Evolutionary conservation across 2,329 filamentous ascomycete genomes (phyloP), one percentile per base, ranked within the genome.

Genomic region (Daldinia eschscholtzii): DNA sequence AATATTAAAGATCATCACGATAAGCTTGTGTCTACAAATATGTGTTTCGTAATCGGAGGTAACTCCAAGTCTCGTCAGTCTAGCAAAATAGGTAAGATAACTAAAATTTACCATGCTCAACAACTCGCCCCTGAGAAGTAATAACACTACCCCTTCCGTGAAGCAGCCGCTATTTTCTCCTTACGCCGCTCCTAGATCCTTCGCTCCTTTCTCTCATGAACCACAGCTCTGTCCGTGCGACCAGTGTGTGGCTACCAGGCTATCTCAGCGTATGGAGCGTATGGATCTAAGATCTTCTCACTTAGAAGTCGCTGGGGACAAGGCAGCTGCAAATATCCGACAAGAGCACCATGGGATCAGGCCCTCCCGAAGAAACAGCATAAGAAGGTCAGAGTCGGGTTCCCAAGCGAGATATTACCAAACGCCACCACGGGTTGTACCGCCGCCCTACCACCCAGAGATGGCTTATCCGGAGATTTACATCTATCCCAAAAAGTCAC

Each of bases 401-500:
- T 13, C 41, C 1, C 57, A 26, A 35, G 26, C 48, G 20, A 46
- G 20, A 44, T 7, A 28, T 18, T 42, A 56, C 46, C 46, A 28
- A 37, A 6, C n/a, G 15, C 26, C 42, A 30, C 67, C 30, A 15
- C 15, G 18, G 10, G 42, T 35, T 33, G 9, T n/a, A 28, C 23
- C 53, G 1, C 30, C 10, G 13, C 42, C 50, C 13, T 56, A 50
- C 9, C 35, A 20, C 4, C 30, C 55, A 9, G 56, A 23, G 10
- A 69, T 64, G 57, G 28, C 33, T 12, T 65, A 59, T 37, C 60
- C 57, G 20, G 52, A 74, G 39, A 13, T 75, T 53, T 75, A 75
- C 61, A 65, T 77, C 6, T 74, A 74, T 58, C 74, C 76, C 1
- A 58, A 57, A 59, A 72, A 71, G 1, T 37, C 50, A 2, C 42